These are phyloP conservation scores for Verticillium alfalfae DNA, from an alignment of 2,329 filamentous ascomycete species.

Conservation along the genomic window DNA sequence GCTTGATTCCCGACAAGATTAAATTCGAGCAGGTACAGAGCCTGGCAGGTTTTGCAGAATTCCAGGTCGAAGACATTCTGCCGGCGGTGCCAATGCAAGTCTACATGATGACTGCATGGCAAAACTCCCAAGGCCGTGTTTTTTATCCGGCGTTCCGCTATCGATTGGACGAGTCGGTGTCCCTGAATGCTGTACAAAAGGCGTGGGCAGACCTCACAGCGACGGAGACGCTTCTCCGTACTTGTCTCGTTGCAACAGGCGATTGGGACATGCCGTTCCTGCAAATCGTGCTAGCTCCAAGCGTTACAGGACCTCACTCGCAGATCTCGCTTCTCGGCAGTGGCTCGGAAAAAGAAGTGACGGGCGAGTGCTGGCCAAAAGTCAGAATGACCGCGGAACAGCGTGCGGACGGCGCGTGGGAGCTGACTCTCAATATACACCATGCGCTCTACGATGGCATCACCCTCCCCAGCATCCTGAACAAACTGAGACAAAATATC, in stretches of 20 bases:
- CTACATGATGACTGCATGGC: constrained; percentile 76
- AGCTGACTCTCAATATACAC: constrained; percentile 60
- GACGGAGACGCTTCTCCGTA: constrained; percentile 61
- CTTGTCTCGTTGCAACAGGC: constrained; percentile 52
- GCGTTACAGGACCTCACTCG: constrained; percentile 13
- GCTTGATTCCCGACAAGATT: constrained; percentile 25
- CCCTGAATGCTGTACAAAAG: constrained; percentile 33
- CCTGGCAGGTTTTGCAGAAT: constrained; percentile 29
- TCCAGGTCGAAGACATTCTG: constrained; percentile 50
- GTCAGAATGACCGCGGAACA: background rate
- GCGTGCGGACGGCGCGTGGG: constrained; percentile 14
- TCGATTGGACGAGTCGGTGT: constrained; percentile 33
- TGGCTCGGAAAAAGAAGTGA: background rate
- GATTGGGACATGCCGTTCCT: constrained; percentile 46
- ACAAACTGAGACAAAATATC: constrained; percentile 22
- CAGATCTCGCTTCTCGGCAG: constrained; percentile 13
- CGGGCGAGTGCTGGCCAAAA: constrained; percentile 5
- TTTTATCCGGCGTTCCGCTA: constrained; percentile 75
- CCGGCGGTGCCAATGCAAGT: constrained; percentile 73
- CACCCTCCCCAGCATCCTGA: constrained; percentile 62
- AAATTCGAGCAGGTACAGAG: constrained; percentile 31
- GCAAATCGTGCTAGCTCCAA: constrained; percentile 51
- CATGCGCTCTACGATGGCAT: constrained; percentile 87
- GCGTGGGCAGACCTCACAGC: constrained; percentile 59
- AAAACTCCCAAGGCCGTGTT: constrained; percentile 56